phyloP scores from a whole-genome alignment of 23 red algal genomes.

The Gracilaria caudata region DNA sequence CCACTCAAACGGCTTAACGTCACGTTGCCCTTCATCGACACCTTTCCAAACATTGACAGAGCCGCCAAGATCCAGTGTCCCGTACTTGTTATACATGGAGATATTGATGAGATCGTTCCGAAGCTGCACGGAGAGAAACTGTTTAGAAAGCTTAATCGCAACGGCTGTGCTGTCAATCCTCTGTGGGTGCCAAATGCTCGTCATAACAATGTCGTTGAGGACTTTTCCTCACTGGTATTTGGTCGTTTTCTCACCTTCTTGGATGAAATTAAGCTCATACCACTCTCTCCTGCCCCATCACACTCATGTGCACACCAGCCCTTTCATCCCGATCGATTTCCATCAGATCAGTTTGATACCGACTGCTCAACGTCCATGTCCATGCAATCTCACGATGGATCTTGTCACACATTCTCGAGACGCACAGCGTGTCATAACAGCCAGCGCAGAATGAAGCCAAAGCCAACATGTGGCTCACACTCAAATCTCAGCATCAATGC shows the following conservation, averaged over 20 bases:
- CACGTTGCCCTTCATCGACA: slow-evolving; percentile 77
- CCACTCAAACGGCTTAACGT: slow-evolving; percentile 38
- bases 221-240: slow-evolving; percentile 48
- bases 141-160: slow-evolving; percentile 40
- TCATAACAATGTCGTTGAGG: slow-evolving; percentile 65
- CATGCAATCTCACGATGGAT: neutral
- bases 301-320: slow-evolving; percentile 11
- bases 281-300: neutral
- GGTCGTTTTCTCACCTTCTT: slow-evolving; percentile 36
- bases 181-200: slow-evolving; percentile 47
- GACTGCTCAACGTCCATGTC: neutral
- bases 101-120: slow-evolving; percentile 73
- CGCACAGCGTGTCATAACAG: neutral
- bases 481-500: neutral
- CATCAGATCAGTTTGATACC: neutral
- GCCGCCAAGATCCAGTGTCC: slow-evolving; percentile 70
- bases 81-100: slow-evolving; percentile 80
- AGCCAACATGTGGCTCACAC: neutral
- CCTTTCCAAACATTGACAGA: slow-evolving; percentile 77
- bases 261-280: slow-evolving; percentile 50
- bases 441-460: neutral
- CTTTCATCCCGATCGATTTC: slow-evolving; percentile 1
- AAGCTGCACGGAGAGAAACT: slow-evolving; percentile 58
- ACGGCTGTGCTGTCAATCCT: slow-evolving; percentile 53
- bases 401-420: neutral